Evolutionary conservation across 2,329 filamentous ascomycete species (phyloP).

Genomic region (Didymella pomorum): DNA sequence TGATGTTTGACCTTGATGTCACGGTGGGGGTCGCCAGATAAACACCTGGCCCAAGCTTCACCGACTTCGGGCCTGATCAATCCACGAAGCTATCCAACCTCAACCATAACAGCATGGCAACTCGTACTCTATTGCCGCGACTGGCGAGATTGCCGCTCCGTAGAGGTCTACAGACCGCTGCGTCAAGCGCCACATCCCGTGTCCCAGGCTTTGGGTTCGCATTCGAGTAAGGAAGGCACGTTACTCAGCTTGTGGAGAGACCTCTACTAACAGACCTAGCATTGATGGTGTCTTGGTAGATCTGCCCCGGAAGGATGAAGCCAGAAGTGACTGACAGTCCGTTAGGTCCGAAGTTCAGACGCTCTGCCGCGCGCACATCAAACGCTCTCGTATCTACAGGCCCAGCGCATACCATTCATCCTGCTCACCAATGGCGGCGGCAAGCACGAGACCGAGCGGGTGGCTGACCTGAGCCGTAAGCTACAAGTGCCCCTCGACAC

Average conservation of each 20-base stretch:
- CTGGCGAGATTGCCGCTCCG: conserved; percentile 13
- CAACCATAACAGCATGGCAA: conserved; percentile 4
- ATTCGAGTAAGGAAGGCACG: conserved; percentile 59
- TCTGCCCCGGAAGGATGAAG: not conserved
- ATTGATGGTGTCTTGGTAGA: conserved; percentile 92
- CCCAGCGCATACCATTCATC: conserved; percentile 85
- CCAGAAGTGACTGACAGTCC: not conserved
- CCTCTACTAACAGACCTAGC: conserved; percentile 53
- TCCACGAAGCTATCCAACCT: too few relatives aligned
- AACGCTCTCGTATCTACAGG: conserved; percentile 75
- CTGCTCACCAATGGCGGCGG: conserved; percentile 96
- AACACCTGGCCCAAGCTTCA: not conserved
- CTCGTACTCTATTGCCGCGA: conserved; percentile 2
- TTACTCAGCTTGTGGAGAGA: conserved; percentile 17
- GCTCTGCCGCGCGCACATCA: conserved; percentile 80
- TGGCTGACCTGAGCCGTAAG: conserved; percentile 71
- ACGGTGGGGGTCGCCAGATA: not conserved
- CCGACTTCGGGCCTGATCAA: too few relatives aligned
- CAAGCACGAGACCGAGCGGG: conserved; percentile 77
- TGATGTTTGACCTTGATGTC: not conserved
- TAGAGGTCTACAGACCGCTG: conserved; percentile 39
- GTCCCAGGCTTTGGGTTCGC: conserved; percentile 62
- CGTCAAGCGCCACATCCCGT: conserved; percentile 27
- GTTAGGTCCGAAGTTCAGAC: conserved; percentile 68
- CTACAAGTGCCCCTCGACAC: conserved; percentile 70